Percentiles rank a stretch among this genome's conserved stretches.
phyloP scores from a whole-genome alignment of 345 rosid genomes.

The Reutealis trisperma region DNA sequence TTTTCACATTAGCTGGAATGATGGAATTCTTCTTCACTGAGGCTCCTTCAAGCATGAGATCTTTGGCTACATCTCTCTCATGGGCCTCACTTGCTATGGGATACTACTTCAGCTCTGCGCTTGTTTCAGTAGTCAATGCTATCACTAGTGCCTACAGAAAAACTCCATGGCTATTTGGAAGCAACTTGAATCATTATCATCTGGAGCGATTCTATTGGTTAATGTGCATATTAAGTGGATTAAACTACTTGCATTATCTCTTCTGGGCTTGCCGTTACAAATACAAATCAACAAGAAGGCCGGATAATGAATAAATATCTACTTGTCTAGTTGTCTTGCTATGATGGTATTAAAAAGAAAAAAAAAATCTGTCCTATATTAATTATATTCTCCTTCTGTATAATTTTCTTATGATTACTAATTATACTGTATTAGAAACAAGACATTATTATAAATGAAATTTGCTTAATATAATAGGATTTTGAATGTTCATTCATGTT shows the following conservation, averaged over 20 bases:
- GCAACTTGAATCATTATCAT: slow-evolving; percentile 72
- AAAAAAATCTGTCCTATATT: not conserved
- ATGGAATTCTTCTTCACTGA: slow-evolving; percentile 94
- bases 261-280: slow-evolving; percentile 79
- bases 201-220: slow-evolving; percentile 89
- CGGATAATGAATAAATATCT: too few relatives aligned
- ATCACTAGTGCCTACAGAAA: slow-evolving; percentile 44
- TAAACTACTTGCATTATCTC: slow-evolving; percentile 75
- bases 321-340: too few relatives aligned
- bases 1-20: slow-evolving; percentile 87
- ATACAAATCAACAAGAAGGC: slow-evolving; percentile 38
- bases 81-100: slow-evolving; percentile 98
- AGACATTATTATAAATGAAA: too few relatives aligned
- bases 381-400: not conserved
- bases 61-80: slow-evolving; percentile 83
- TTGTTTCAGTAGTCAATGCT: slow-evolving; percentile 56
- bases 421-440: too few relatives aligned
- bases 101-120: slow-evolving; percentile 81
- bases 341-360: too few relatives aligned
- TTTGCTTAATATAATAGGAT: not conserved
- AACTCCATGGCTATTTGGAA: slow-evolving; percentile 72
- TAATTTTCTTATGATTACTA: not conserved
- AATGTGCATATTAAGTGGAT: slow-evolving; percentile 68
- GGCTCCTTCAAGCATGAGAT: slow-evolving; percentile 80
- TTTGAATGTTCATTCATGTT: not conserved